phyloP scores from a whole-genome alignment of 2,329 filamentous ascomycete species.

The Elsinoe arachidis region DNA sequence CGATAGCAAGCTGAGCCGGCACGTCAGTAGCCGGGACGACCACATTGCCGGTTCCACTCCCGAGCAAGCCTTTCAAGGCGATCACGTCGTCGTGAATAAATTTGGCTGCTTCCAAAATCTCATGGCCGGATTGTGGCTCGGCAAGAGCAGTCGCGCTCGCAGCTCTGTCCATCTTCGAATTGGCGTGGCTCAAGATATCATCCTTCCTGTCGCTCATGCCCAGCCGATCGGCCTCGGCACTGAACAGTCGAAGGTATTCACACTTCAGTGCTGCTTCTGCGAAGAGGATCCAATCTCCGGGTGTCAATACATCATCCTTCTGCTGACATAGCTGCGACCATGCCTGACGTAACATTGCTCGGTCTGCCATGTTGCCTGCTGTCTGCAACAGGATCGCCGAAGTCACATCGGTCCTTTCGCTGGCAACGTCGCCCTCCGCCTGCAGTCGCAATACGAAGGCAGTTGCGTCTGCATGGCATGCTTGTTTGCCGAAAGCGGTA shows the following conservation, averaged over 20 bases:
- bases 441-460: background rate
- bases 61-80: background rate
- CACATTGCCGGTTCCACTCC: background rate
- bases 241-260: conserved; percentile 16
- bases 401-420: background rate
- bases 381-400: conserved; percentile 22
- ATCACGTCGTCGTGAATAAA: background rate
- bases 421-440: background rate
- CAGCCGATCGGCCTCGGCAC: background rate
- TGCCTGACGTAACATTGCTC: conserved; percentile 19
- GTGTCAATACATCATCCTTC: conserved; percentile 5
- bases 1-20: background rate
- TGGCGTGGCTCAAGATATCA: background rate
- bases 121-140: background rate
- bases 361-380: conserved; percentile 26
- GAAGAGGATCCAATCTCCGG: conserved; percentile 22
- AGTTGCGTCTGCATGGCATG: background rate
- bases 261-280: conserved; percentile 21
- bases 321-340: conserved; percentile 26
- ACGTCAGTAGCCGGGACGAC: background rate
- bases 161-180: background rate
- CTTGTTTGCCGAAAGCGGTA: background rate
- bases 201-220: background rate
- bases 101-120: background rate
- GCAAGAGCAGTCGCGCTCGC: background rate